Evolutionary conservation across 2,329 filamentous ascomycete genomes (phyloP), one percentile per base, ranked within the genome.

Genomic region (Alternaria gansuensis): DNA sequence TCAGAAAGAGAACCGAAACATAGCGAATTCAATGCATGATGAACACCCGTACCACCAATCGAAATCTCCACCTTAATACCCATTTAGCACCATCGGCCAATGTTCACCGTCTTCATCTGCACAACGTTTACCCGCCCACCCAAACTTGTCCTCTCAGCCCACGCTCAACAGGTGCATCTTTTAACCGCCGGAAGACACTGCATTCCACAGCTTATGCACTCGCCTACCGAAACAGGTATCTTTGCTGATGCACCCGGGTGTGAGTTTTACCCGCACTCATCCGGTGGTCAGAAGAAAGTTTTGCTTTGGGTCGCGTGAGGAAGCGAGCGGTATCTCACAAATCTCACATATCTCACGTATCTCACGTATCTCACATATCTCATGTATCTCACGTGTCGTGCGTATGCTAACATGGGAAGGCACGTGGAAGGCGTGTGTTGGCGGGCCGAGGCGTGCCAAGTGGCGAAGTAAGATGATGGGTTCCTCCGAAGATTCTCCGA

Each of bases 121-220:
- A 48, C 44, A 48, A 36, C 13, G 44, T 50, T 50, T 36, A 50
- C 33, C 34, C 33, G 48, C 33, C 2, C 6, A 13, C 7, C 34
- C 48, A 50, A 39, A 50, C 34, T 17, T 29, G 28, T 24, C 33
- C 33, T 40, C 44, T 46, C 29, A 46, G 44, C 29, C 31, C 40
- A 46, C 11, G 34, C 44, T 23, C 44, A 34, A 48, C 31, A 48
- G 29, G 29, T 50, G 14, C 39, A 50, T 55, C 36, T 50, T 50
- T 61, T 61, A 61, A 61, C 59, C 59, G 54, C 54, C 54, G 59
- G 59, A 39, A 58, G 45, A 52, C 36, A 26, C 59, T 44, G 43
- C 23, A 14, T 54, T 61, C 59, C 21, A 61, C 54, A 46, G 31
- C 33, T 31, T 2, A 36, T 28, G 10, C 36, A 24, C 36, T 31